A percentile compares a stretch with the other conserved stretches of the same genome.
Evolutionary conservation across 2,329 filamentous ascomycete genomes (phyloP).

Genomic region (Achaetomium macrosporum): DNA sequence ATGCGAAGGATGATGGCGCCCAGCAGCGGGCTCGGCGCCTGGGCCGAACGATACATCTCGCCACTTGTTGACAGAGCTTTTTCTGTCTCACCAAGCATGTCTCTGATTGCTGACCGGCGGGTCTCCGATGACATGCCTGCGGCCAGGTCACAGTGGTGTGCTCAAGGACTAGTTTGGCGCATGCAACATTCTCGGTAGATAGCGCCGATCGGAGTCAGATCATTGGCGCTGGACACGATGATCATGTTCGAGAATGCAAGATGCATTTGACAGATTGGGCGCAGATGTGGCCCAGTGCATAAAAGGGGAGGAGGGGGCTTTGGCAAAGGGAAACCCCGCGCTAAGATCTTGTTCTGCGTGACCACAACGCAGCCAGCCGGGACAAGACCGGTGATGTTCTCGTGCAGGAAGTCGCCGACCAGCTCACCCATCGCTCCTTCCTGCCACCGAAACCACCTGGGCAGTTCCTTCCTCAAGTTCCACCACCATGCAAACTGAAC

Average conservation of each 20-base stretch:
- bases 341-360: constrained; percentile 19
- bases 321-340: constrained; percentile 23
- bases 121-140: background rate
- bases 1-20: constrained; percentile 1
- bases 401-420: constrained; percentile 3
- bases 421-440: constrained; percentile 2
- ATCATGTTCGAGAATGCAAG: constrained; percentile 11
- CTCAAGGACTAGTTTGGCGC: background rate
- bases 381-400: constrained; percentile 6
- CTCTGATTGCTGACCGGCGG: background rate
- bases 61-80: background rate
- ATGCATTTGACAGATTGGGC: constrained; percentile 7
- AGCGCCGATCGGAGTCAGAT: constrained; percentile 13
- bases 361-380: constrained; percentile 17
- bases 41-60: background rate
- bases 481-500: background rate
- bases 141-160: background rate
- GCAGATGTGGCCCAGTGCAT: background rate
- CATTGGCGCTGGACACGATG: constrained; percentile 5
- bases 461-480: no score
- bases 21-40: constrained; percentile 11
- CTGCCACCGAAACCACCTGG: background rate
- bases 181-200: constrained; percentile 14
- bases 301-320: background rate
- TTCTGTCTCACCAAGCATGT: constrained; percentile 2